Conservation (phyloP, 345 rosid species). For the Citrus sp. region DNA sequence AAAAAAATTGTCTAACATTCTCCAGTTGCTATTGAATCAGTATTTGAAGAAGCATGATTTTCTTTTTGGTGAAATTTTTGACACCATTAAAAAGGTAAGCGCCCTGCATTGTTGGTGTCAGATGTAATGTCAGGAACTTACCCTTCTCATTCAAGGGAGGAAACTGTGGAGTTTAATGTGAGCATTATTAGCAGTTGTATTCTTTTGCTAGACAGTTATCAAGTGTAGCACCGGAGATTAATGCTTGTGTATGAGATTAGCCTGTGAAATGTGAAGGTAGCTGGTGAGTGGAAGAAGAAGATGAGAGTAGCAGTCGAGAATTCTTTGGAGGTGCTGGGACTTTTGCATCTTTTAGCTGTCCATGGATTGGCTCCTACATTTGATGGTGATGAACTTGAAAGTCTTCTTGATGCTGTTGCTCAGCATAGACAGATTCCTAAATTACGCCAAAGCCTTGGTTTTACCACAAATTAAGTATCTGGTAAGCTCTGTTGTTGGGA, state of each 20-base stretch:
- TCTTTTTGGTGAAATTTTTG: constrained; percentile 25
- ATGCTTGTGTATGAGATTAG: constrained; percentile 20
- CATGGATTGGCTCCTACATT: too few relatives aligned
- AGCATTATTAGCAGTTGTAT: background rate
- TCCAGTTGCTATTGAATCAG: constrained; percentile 41
- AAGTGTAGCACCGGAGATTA: constrained; percentile 18
- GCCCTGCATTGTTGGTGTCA: constrained; percentile 26
- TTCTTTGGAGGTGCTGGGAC: too few relatives aligned
- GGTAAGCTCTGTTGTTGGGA: constrained; percentile 20
- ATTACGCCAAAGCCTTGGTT: constrained; percentile 27
- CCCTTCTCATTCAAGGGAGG: constrained; percentile 1
- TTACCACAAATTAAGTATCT: constrained; percentile 16
- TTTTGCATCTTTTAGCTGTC: too few relatives aligned
- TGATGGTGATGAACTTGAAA: constrained; percentile 24
- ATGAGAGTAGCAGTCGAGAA: constrained; percentile 12
- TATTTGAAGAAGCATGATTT: constrained; percentile 25
- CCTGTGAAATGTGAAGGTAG: constrained; percentile 16
- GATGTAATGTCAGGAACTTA: background rate
- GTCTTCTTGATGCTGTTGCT: constrained; percentile 23
- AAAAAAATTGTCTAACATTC: background rate
- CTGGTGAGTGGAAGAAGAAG: constrained; percentile 30
- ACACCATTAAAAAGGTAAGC: constrained; percentile 23
- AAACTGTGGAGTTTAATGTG: constrained; percentile 22
- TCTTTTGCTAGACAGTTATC: constrained; percentile 31
- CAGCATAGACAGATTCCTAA: constrained; percentile 23